These are phyloP conservation scores for Eucalyptus erythrocorys DNA, from an alignment of 345 rosid genomes.

Conservation along the genomic window DNA sequence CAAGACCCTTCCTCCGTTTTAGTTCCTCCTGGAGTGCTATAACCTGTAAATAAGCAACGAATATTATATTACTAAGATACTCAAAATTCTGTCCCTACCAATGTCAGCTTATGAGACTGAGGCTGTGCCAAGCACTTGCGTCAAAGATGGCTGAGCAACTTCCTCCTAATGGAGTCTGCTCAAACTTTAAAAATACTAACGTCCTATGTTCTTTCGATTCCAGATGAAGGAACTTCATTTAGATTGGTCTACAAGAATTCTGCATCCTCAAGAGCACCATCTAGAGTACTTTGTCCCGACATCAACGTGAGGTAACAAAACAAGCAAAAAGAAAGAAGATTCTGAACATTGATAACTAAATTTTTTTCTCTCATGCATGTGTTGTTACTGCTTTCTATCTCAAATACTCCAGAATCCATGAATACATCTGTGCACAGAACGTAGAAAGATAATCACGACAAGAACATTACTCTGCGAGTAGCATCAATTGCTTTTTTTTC, in stretches of 20 bases:
- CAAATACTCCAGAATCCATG: background rate
- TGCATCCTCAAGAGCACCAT: background rate
- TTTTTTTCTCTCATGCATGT: background rate
- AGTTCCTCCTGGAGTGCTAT: slow-evolving; percentile 58
- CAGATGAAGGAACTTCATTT: background rate
- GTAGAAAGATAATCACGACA: background rate
- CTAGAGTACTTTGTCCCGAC: background rate
- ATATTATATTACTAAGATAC: background rate
- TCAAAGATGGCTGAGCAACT: background rate
- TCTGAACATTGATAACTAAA: background rate
- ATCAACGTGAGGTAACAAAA: background rate
- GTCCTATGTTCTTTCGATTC: background rate
- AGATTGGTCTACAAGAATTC: background rate
- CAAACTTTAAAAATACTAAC: background rate
- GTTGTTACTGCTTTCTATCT: background rate
- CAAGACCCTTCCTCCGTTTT: slow-evolving; percentile 50
- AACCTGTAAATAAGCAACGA: slow-evolving; percentile 12
- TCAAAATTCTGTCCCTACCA: background rate
- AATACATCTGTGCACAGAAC: background rate
- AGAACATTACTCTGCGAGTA: slow-evolving; percentile 35
- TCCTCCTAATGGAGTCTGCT: background rate
- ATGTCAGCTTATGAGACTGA: background rate
- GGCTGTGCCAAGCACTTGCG: background rate
- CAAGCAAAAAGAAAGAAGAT: background rate
- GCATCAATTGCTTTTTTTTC: slow-evolving; percentile 65